Conservation (phyloP, 306 rosid genomes). For the Vigna angularis region DNA sequence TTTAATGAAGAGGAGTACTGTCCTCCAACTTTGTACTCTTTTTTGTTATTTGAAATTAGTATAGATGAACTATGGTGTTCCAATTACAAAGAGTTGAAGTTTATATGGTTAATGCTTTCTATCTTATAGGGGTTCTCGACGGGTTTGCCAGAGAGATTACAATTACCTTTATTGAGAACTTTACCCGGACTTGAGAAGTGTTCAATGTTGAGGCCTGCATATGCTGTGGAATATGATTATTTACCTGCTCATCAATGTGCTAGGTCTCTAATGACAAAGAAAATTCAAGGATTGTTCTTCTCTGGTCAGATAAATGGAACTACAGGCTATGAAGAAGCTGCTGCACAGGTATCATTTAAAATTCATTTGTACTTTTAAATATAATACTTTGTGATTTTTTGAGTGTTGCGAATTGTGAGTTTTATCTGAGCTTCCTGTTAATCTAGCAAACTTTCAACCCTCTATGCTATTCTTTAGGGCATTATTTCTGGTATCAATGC, state of each 20-base stretch:
- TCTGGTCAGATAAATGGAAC: slow-evolving; percentile 99
- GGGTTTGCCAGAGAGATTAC: slow-evolving; percentile 94
- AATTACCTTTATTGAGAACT: slow-evolving; percentile 91
- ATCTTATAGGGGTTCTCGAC: slow-evolving; percentile 87
- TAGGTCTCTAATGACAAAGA: slow-evolving; percentile 96
- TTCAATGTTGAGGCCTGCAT: slow-evolving; percentile 98
- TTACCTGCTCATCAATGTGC: slow-evolving; percentile 93
- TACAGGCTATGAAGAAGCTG: slow-evolving; percentile 99
- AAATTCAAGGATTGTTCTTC: slow-evolving; percentile 89
- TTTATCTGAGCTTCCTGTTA: slow-evolving; percentile 29
- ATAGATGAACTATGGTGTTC: slow-evolving; percentile 20
- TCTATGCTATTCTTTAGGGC: slow-evolving; percentile 60
- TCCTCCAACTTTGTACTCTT: neutral
- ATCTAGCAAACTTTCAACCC: slow-evolving; percentile 36
- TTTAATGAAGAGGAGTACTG: slow-evolving; percentile 17
- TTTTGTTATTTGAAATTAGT: neutral
- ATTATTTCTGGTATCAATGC: slow-evolving; percentile 93
- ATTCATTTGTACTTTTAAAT: slow-evolving; percentile 34
- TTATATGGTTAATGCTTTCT: slow-evolving; percentile 34
- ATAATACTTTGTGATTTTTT: neutral
- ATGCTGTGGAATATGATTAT: slow-evolving; percentile 97
- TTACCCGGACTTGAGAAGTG: slow-evolving; percentile 98
- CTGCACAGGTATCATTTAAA: slow-evolving; percentile 77
- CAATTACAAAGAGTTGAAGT: slow-evolving; percentile 10
- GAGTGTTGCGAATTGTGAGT: neutral